A percentile compares a stretch with the other conserved stretches of the same genome.
Conservation (phyloP, 2,329 filamentous ascomycete genomes). For the Cladophialophora exuberans region DNA sequence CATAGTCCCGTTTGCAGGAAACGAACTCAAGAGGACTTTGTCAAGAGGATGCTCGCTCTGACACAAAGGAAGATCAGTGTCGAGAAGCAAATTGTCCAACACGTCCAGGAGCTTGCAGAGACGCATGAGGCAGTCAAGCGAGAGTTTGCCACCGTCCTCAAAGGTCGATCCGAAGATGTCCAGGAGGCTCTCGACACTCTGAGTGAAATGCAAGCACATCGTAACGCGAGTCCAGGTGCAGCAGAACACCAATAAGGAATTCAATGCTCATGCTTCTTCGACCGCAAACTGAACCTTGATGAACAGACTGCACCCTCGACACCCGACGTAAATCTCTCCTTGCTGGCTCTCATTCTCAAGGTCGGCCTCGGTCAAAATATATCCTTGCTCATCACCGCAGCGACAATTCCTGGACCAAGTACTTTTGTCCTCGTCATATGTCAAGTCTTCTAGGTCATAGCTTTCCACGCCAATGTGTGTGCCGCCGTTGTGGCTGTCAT, state of each 20-base stretch:
- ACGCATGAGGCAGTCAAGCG: conserved; percentile 16
- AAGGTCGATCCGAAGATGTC: conserved; percentile 25
- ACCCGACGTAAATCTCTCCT: conserved; percentile 62
- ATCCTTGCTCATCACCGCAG: conserved; percentile 62
- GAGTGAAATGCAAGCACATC: conserved; percentile 1
- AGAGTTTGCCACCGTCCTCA: conserved; percentile 25
- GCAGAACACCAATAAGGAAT: not conserved
- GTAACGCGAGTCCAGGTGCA: not conserved
- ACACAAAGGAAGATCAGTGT: conserved; percentile 20
- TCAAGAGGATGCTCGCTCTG: conserved; percentile 18
- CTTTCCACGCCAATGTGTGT: conserved; percentile 58
- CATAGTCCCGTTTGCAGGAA: conserved; percentile 6
- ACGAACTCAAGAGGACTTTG: conserved; percentile 7
- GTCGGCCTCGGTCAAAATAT: conserved; percentile 58
- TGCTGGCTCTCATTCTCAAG: conserved; percentile 54
- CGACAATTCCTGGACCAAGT: conserved; percentile 59
- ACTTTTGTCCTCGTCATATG: conserved; percentile 41
- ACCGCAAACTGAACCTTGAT: conserved; percentile 63
- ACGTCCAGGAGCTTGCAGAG: conserved; percentile 21
- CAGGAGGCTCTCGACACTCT: conserved; percentile 15
- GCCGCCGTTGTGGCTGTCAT: conserved; percentile 34
- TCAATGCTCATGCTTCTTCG: conserved; percentile 42
- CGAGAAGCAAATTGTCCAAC: conserved; percentile 20
- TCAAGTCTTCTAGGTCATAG: conserved; percentile 61
- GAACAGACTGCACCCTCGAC: conserved; percentile 66